Base-by-base conservation (phyloP, 1,284 basidiomycete species). In the Tetrapyrgos nigripes region DNA sequence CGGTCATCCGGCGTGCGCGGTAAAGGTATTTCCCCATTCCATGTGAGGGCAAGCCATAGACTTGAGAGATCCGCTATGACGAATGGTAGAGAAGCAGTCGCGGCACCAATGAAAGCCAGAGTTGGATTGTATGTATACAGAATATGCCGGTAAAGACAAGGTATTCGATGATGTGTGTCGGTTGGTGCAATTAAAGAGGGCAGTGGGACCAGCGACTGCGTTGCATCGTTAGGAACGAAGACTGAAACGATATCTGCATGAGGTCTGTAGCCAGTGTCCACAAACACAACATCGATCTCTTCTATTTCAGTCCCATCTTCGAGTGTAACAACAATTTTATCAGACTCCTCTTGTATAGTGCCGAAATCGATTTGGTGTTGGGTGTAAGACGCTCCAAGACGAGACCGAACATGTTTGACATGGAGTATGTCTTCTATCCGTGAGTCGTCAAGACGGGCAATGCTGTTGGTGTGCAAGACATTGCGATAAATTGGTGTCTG, bases 201-300 rank as follows among this genome's bases (percentile, higher is more conserved):
- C 8, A 78, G 57, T 1, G 69, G 67, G 1, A 59, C 50, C 3
- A 68, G 66, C 1, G 50, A 47, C 14, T 29, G 31, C 4, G 43
- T 37, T 9, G 23, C 40, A 28, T 24, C 23, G 14, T 26, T 55
- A 31, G 11, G 29, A 17, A 26, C 46, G 19, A 77, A 66, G 4
- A 80, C 73, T n/a, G 73, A 72, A n/a, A 83, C 66, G 63, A 82
- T 80, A 8, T 71, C 66, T 2, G 79, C 74, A 11, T 72, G 64
- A 10, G 76, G 76, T 26, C 66, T 73, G 49, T 82, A 83, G 2
- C 80, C 82, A 1, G 80, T 82, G 10, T 78, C 79, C 19, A 78
- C 66, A 11, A 81, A 56, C 23, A 83, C 73, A 11, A 64, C 29
- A 57, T 82, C 79, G n/a, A 83, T 68, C 35, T 76, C 71, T 4